These are phyloP conservation scores for Salvia rosmarinus DNA, from an alignment of 257 asterid genomes.

Conservation along the genomic window DNA sequence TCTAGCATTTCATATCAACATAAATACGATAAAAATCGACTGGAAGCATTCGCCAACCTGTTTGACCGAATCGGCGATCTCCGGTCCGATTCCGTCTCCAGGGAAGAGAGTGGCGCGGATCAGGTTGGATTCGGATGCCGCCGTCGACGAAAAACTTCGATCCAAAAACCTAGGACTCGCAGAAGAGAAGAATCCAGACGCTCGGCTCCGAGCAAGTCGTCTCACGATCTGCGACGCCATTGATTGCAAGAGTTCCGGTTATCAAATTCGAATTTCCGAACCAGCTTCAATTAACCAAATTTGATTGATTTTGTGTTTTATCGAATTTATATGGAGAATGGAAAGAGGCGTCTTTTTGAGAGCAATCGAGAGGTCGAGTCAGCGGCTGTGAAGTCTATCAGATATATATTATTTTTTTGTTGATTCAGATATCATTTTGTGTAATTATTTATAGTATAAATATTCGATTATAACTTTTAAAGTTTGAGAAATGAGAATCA, in stretches of 20 bases:
- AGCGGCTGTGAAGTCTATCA: conserved; percentile 2
- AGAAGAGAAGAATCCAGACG: conserved; percentile 38
- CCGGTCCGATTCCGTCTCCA: conserved; percentile 97
- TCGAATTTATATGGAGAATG: conserved; percentile 2
- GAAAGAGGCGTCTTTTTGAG: conserved; percentile 27
- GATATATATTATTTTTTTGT: neutral
- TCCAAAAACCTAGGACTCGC: conserved; percentile 41
- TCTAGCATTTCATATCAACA: conserved; percentile 15
- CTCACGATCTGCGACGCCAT: conserved; percentile 78
- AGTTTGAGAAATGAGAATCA: neutral
- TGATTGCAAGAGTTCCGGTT: conserved; percentile 30
- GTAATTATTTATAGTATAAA: neutral
- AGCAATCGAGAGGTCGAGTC: conserved; percentile 45
- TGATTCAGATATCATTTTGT: neutral
- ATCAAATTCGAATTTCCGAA: conserved; percentile 1
- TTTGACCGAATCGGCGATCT: conserved; percentile 85
- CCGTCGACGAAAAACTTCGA: conserved; percentile 52
- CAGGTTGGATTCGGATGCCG: conserved; percentile 52
- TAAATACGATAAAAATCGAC: neutral
- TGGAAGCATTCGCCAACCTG: conserved; percentile 43
- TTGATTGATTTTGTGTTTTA: neutral
- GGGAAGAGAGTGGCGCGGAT: conserved; percentile 96
- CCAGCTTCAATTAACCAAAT: conserved; percentile 22
- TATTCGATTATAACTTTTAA: neutral
- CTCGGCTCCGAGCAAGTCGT: conserved; percentile 59